Evolutionary conservation across 306 rosid species (phyloP), one percentile per base, ranked within the genome.

Genomic region (Medicago ruthenica): DNA sequence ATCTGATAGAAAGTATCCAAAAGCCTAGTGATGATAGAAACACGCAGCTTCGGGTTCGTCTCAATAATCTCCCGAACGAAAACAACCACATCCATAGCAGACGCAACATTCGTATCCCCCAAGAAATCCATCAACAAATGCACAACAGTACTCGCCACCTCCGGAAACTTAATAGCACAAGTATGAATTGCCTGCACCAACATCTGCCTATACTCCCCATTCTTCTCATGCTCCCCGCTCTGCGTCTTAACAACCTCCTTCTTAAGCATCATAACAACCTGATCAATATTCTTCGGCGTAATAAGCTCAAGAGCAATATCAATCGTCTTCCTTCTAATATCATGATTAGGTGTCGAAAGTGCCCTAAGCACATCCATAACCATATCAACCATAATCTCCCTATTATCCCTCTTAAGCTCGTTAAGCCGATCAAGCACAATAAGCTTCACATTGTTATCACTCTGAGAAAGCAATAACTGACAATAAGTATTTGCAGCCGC

Each of bases 101-200:
- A 96, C 45, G 97, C 97, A 34, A 88, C 91, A 83, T 92, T 96
- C 60, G 88, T 47, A 71, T 96, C 99, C 0, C 99, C 96, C 89
- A 96, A 83, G 90, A 96, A 96, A 81, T 96, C 99, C 99, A 96
- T 96, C 86, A 96, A 73, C 71, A 93, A 85, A 83, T 96, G 98
- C 68, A 96, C 99, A 77, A 96, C 99, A 2, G 97, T 88, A 86
- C 98, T 92, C 0, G 99, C 98, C 7, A 92, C 99, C 88, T 89
- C 97, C 0, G 99, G 99, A 85, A 92, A 96, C 92, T 96, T 96
- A 40, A 96, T 86, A 3, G 99, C 99, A 68, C 99, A 96, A 2
- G 98, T 79, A 76, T 92, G 97, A 17, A 96, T 96, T 0, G 99
- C 98, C 34, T 96, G 99, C 63, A 96, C 97, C 74, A 96, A 66